These are phyloP conservation scores for Irpex rosettiformis DNA, from an alignment of 1,284 basidiomycete species.

Conservation along the genomic window DNA sequence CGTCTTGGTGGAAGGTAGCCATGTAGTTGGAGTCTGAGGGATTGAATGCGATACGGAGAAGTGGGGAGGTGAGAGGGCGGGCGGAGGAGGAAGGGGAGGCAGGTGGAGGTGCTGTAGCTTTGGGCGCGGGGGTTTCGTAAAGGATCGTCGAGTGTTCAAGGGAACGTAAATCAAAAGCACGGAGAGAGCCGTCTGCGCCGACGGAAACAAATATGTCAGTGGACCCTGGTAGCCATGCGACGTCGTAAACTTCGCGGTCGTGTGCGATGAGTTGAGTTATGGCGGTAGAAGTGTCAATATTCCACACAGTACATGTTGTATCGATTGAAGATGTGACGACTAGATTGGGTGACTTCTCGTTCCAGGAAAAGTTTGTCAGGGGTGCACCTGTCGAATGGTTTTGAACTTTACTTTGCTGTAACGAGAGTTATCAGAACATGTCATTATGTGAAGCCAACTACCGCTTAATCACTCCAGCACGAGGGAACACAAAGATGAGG, in stretches of 20 bases:
- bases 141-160: conserved; percentile 98
- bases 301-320: conserved; percentile 96
- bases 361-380: conserved; percentile 95
- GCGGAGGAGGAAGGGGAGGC: conserved; percentile 55
- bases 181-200: conserved; percentile 93
- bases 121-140: conserved; percentile 88
- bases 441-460: not conserved
- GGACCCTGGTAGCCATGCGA: conserved; percentile 97
- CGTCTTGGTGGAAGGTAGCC: conserved; percentile 93
- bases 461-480: no score
- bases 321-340: conserved; percentile 97
- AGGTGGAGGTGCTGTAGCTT: conserved; percentile 53
- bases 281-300: conserved; percentile 93
- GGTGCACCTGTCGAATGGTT: conserved; percentile 82
- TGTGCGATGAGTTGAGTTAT: conserved; percentile 98
- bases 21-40: conserved; percentile 87
- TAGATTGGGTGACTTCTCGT: conserved; percentile 80
- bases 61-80: conserved; percentile 74
- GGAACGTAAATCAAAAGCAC: conserved; percentile 94
- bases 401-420: conserved; percentile 83
- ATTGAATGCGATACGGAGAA: conserved; percentile 84
- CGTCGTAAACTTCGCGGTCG: conserved; percentile 97
- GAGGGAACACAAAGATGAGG: no score
- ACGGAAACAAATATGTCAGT: conserved; percentile 98
- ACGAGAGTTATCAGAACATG: conserved; percentile 4